phyloP scores from a whole-genome alignment of 2,329 filamentous ascomycete genomes.

The Curvularia spicifera region DNA sequence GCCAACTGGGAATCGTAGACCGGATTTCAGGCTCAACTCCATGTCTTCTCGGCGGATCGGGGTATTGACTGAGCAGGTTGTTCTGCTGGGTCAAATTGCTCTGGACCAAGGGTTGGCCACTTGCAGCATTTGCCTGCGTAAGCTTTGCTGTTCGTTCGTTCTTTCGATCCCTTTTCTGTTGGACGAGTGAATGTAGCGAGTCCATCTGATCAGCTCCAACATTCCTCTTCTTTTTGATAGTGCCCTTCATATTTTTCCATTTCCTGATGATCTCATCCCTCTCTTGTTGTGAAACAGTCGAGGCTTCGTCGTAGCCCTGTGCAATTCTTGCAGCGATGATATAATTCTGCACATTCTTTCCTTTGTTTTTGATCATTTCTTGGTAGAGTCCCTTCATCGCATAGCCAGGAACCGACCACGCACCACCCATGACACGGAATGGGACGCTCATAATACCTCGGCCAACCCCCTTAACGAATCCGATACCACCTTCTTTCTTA shows the following conservation, averaged over 20 bases:
- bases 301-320: conserved; percentile 74
- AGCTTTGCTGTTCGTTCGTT: conserved; percentile 45
- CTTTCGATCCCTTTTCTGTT: conserved; percentile 42
- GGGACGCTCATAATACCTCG: conserved; percentile 83
- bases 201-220: conserved; percentile 58
- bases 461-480: conserved; percentile 79
- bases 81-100: conserved; percentile 20
- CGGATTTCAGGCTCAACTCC: conserved; percentile 23
- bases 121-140: conserved; percentile 9
- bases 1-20: conserved; percentile 23
- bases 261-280: conserved; percentile 67
- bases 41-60: conserved; percentile 16
- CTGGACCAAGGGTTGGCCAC: conserved; percentile 28
- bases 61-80: conserved; percentile 25
- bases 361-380: conserved; percentile 73
- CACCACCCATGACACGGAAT: conserved; percentile 77
- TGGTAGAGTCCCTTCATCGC: conserved; percentile 83
- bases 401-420: conserved; percentile 73
- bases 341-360: conserved; percentile 76
- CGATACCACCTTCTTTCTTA: conserved; percentile 68
- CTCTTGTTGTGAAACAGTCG: conserved; percentile 63
- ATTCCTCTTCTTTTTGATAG: conserved; percentile 65
- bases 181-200: conserved; percentile 53
- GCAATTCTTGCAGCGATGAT: conserved; percentile 77
- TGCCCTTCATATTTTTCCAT: conserved; percentile 67